A percentile compares a stretch with the other conserved stretches of the same genome.
Conservation (phyloP, 306 rosid genomes). For the Casuarina cunninghamiana region DNA sequence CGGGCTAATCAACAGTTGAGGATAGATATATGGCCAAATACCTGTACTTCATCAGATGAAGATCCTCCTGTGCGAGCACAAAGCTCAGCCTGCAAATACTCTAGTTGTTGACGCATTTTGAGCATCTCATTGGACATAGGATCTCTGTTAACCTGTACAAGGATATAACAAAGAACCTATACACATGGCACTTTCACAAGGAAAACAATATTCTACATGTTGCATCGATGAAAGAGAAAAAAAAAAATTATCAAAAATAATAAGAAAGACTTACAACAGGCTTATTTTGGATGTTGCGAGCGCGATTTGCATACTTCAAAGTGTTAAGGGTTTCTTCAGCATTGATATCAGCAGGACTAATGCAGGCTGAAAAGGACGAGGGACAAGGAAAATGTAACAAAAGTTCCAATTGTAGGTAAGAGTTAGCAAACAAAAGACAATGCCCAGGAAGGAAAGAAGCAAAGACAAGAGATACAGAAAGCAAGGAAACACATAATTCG, state of each 20-base stretch:
- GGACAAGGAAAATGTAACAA: slow-evolving; percentile 31
- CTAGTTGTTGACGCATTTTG: slow-evolving; percentile 97
- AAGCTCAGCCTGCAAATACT: slow-evolving; percentile 95
- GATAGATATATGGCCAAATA: slow-evolving; percentile 27
- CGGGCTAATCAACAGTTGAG: neutral
- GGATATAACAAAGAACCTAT: slow-evolving; percentile 21
- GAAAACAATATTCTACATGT: slow-evolving; percentile 22
- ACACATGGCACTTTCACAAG: slow-evolving; percentile 18
- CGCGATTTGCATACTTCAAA: slow-evolving; percentile 98
- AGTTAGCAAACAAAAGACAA: slow-evolving; percentile 19
- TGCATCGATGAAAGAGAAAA: neutral
- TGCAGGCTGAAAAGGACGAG: slow-evolving; percentile 72
- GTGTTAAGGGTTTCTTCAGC: slow-evolving; percentile 99
- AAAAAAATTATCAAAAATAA: slow-evolving; percentile 3
- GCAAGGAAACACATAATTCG: neutral
- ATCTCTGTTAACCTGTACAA: slow-evolving; percentile 84
- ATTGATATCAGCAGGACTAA: slow-evolving; percentile 98
- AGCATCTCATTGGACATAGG: slow-evolving; percentile 97
- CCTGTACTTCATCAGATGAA: slow-evolving; percentile 90
- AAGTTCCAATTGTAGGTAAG: slow-evolving; percentile 14
- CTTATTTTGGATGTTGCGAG: slow-evolving; percentile 95
- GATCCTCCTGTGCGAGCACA: slow-evolving; percentile 93
- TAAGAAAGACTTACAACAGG: slow-evolving; percentile 75
- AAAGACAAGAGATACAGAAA: neutral
- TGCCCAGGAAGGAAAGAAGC: slow-evolving; percentile 11